A percentile compares a stretch with the other conserved stretches of the same genome.
phyloP scores from a whole-genome alignment of 805 yeast genomes.

The Wickerhamiella nectarea region DNA sequence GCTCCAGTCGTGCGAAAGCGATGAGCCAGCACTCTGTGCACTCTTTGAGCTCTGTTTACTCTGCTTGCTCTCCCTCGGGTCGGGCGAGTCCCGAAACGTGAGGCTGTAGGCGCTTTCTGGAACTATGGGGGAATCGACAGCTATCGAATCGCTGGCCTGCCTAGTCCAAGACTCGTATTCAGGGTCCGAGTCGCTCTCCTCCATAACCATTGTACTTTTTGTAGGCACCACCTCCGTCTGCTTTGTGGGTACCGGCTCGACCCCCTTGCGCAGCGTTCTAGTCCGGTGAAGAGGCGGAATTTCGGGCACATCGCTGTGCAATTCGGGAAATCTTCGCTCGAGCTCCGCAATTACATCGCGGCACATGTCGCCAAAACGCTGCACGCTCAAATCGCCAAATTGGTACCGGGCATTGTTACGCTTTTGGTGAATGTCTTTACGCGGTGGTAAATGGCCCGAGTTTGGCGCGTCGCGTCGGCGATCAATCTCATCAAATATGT shows the following conservation, averaged over 20 bases:
- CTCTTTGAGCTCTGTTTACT: too few species aligned
- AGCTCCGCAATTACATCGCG: slow-evolving; percentile 81
- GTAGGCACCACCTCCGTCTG: slow-evolving; percentile 49
- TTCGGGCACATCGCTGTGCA: slow-evolving; percentile 8
- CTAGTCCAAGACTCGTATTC: slow-evolving; percentile 1
- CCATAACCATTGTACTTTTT: slow-evolving; percentile 76
- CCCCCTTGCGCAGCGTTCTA: slow-evolving; percentile 1
- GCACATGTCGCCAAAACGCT: slow-evolving; percentile 78
- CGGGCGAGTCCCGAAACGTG: not conserved
- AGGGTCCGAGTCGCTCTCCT: slow-evolving; percentile 46
- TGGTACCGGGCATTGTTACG: slow-evolving; percentile 93
- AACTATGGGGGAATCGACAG: not conserved
- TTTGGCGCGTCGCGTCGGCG: slow-evolving; percentile 45
- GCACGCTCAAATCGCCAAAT: slow-evolving; percentile 66
- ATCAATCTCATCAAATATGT: slow-evolving; percentile 82
- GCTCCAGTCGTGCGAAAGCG: not conserved
- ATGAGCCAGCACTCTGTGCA: too few species aligned
- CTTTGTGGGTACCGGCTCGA: slow-evolving; percentile 32
- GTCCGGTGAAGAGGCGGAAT: slow-evolving; percentile 8
- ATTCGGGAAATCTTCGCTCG: slow-evolving; percentile 54
- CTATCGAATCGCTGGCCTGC: not conserved
- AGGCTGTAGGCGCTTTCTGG: not conserved
- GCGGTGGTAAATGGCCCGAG: slow-evolving; percentile 47
- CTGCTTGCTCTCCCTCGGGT: not conserved
- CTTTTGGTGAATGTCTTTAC: slow-evolving; percentile 70